Conservation (phyloP, 805 yeast genomes). For the Candida michaelii region DNA sequence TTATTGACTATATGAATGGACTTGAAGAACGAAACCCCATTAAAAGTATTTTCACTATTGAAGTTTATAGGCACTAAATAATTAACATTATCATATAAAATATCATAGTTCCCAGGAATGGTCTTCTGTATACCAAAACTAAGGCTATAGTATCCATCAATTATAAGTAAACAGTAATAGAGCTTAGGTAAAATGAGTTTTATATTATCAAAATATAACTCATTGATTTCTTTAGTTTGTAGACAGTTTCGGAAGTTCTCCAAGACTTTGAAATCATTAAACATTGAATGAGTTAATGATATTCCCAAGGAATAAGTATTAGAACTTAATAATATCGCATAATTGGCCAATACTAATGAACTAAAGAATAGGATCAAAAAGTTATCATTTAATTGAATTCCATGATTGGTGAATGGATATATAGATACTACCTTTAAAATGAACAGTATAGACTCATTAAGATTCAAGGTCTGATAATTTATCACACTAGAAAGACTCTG, state of each 20-base stretch:
- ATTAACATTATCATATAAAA: constrained; percentile 15
- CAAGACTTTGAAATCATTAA: constrained; percentile 57
- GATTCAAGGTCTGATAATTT: constrained; percentile 31
- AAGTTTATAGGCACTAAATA: constrained; percentile 18
- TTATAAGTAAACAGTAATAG: constrained; percentile 45
- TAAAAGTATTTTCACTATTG: constrained; percentile 3
- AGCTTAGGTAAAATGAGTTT: constrained; percentile 41
- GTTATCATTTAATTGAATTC: constrained; percentile 25
- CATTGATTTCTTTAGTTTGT: constrained; percentile 17
- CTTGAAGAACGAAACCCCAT: constrained; percentile 15
- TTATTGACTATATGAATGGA: constrained; percentile 15
- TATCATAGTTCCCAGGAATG: constrained; percentile 4
- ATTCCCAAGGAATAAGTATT: constrained; percentile 59
- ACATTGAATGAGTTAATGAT: constrained; percentile 49
- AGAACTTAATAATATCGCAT: constrained; percentile 58
- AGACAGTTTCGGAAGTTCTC: constrained; percentile 42
- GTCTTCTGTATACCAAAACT: constrained; percentile 33
- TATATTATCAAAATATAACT: constrained; percentile 23
- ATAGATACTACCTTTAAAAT: constrained; percentile 35
- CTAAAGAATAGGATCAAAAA: constrained; percentile 28
- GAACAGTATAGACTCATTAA: constrained; percentile 32
- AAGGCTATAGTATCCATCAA: constrained; percentile 33
- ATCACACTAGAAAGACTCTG: constrained; percentile 39
- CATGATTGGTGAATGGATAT: constrained; percentile 33
- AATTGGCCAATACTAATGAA: constrained; percentile 45